Conservation (phyloP, 225 moss, liverwort and hornwort genomes). For the Sphagnum tenellum region DNA sequence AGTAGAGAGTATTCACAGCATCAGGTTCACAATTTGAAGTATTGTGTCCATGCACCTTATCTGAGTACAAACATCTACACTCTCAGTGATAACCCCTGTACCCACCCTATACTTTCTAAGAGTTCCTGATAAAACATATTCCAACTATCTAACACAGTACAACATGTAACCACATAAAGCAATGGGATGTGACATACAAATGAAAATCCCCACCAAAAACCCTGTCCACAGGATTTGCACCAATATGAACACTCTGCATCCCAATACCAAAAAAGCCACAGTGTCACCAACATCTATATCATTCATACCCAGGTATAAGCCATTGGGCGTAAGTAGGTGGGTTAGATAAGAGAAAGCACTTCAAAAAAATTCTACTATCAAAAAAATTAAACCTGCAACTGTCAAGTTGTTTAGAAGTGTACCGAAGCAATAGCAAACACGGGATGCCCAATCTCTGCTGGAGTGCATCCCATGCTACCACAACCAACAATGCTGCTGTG, state of each 20-base stretch:
- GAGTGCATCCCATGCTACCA: constrained; percentile 32
- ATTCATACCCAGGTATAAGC: no score
- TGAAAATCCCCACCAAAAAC: constrained; percentile 30
- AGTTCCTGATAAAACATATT: neutral
- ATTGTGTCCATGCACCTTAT: constrained; percentile 47
- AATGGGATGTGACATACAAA: constrained; percentile 25
- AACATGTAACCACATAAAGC: neutral
- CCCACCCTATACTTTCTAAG: no score
- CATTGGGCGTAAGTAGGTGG: no score
- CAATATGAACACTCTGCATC: constrained; percentile 35
- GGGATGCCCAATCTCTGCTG: constrained; percentile 36
- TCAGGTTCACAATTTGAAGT: constrained; percentile 40
- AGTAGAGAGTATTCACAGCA: constrained; percentile 38
- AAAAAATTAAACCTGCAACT: no score
- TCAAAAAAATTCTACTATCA: no score
- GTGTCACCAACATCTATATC: no score
- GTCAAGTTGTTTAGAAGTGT: constrained; percentile 2
- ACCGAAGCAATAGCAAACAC: constrained; percentile 49
- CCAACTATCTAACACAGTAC: neutral
- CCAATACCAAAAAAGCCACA: neutral
- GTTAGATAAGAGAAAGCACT: no score
- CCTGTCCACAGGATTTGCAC: constrained; percentile 41
- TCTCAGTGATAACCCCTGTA: no score
- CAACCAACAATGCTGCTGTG: constrained; percentile 39
- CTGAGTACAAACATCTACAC: constrained; percentile 12